Evolutionary conservation across 176 grass and related monocot species (phyloP), one percentile per base, ranked within the genome.

Genomic region (Ensete ventricosum): DNA sequence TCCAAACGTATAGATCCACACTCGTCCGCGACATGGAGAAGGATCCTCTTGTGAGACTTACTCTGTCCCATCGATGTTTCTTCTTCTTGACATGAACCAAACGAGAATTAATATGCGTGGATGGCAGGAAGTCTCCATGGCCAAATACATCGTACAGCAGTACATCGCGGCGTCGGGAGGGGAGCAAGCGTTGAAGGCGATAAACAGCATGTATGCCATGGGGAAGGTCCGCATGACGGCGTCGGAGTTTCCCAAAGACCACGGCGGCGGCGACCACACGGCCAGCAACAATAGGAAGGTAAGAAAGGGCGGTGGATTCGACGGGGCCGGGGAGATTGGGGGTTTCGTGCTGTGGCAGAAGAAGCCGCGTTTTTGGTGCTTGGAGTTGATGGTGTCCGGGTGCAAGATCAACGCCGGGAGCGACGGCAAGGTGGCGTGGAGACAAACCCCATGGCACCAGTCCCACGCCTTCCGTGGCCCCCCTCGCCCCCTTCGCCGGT

Each of bases 311-410:
- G 12, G 24, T 10, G 43, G 21, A 2, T 13, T 13, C 14, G 43
- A 2, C 1, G 11, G 55, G 14, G 69, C 43, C 21, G 34, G 43
- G 52, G 78, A 80, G 49, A 20, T 73, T 20, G 78, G 78, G 11
- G 78, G 78, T 8, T 80, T 73, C 58, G 78, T 80, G 53, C 69
- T 80, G 26, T 80, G 78, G 78, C 55, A 80, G 78, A 80, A 73
- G 69, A 60, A 73, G 22, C 78, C 68, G 9, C 57, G 34, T 2
- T 1, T 80, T 19, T 80, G 78, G 78, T 80, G 58, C 43, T 9
- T 80, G 9, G 78, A 80, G 78, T 48, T 80, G 21, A 52, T 80
- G 49, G 69, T 80, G 9, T 11, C 78, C 48, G 78, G 78, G 0
- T 62, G 48, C 57, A 80, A 80, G 69, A 73, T 73, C 43, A 73